Evolutionary conservation across 2,329 filamentous ascomycete species (phyloP).

Genomic region (Fusarium poae): DNA sequence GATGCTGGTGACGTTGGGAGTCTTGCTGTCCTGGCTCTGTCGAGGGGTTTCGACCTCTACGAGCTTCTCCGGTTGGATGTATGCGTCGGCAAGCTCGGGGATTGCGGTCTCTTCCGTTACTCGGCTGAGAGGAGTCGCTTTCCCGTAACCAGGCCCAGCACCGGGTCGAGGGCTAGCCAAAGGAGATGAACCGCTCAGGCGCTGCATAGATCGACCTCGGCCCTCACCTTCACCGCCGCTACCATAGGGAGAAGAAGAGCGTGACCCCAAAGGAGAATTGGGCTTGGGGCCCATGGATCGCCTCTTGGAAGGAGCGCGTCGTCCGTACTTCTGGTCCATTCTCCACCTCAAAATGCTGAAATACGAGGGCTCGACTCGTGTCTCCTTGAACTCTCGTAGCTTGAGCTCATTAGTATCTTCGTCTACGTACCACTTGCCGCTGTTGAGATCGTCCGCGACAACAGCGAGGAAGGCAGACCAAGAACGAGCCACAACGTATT

Average conservation of each 20-base stretch:
- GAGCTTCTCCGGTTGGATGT: slow-evolving; percentile 63
- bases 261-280: slow-evolving; percentile 62
- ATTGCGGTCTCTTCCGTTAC: slow-evolving; percentile 76
- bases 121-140: slow-evolving; percentile 77
- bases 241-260: slow-evolving; percentile 71
- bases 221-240: slow-evolving; percentile 73
- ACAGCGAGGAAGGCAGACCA: slow-evolving; percentile 90
- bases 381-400: slow-evolving; percentile 88
- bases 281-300: slow-evolving; percentile 64
- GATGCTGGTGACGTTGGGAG: slow-evolving; percentile 52
- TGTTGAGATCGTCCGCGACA: slow-evolving; percentile 90
- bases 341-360: slow-evolving; percentile 96
- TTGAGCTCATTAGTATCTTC: slow-evolving; percentile 94
- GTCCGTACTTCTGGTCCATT: slow-evolving; percentile 93
- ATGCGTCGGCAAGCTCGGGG: slow-evolving; percentile 55
- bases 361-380: slow-evolving; percentile 91
- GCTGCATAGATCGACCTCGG: slow-evolving; percentile 78
- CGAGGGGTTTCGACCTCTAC: slow-evolving; percentile 69
- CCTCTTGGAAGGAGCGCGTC: slow-evolving; percentile 66
- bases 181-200: slow-evolving; percentile 74
- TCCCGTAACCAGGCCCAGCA: slow-evolving; percentile 63
- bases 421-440: slow-evolving; percentile 91
- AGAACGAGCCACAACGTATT: slow-evolving; percentile 94
- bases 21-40: slow-evolving; percentile 59
- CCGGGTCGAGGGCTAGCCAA: slow-evolving; percentile 71